Base-by-base conservation (phyloP, 2,329 filamentous ascomycete species). In the Colletotrichum theobromicola region DNA sequence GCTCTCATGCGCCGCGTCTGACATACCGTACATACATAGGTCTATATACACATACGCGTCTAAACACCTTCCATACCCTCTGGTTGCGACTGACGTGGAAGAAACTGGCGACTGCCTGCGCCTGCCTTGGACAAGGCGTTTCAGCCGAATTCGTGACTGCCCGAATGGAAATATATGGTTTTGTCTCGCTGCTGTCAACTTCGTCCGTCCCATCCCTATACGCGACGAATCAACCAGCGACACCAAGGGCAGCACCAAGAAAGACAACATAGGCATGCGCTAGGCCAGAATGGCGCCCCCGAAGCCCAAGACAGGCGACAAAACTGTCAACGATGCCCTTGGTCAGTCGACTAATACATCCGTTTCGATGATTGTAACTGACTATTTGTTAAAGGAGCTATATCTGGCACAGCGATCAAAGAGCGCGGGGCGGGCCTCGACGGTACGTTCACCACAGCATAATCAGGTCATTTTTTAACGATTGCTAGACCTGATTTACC, bases 351-450 rank as follows among this genome's bases (percentile, higher is more conserved):
- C 15, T 9, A 21, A 24, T 28, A 12, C 30, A 21, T 34, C 2
- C n/a, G 16, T 5, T 61, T 16, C 13, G 9, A 61, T 7, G 16
- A 15, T 18, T 35, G 30, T 34, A 16, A 34, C 28, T 62, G 32
- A 32, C 35, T 21, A 62, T 16, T 5, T 37, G 9, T 60, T 35
- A 18, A 72, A 86, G 84, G 78, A 26, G 79, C 82, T 16, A 75
- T 77, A 24, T 62, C 63, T 12, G 66, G 80, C 21, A 81, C 80
- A 9, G 79, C 80, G 32, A 28, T 83, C 55, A 86, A 83, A 76
- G 81, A 84, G 58, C 83, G 85, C 34, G 83, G 84, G 32, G 81
- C 83, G 37, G 85, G 85, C 13, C 76, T 88, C 2, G 85, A 87
- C 76, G 85, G 85, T 87, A 78, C 66, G 81, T 62, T 50, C 16